These are phyloP conservation scores for Corylus heterophylla DNA, from an alignment of 306 rosid genomes.

Conservation along the genomic window DNA sequence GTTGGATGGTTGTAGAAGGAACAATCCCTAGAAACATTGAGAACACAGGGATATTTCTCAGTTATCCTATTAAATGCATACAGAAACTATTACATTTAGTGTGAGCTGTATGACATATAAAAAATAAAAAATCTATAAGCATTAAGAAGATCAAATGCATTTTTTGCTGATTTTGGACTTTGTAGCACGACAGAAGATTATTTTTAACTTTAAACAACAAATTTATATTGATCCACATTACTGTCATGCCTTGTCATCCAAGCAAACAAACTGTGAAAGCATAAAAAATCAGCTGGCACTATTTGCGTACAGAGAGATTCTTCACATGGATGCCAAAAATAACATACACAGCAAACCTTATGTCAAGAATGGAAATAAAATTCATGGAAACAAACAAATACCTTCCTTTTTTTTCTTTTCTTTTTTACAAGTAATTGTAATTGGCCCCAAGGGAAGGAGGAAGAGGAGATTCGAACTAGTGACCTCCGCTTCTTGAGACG, in stretches of 20 bases:
- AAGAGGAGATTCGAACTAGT: too few relatives aligned
- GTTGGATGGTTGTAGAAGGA: constrained; percentile 68
- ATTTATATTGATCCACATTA: not conserved
- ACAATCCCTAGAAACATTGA: constrained; percentile 64
- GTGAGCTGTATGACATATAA: not conserved
- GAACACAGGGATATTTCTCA: constrained; percentile 30
- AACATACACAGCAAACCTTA: not conserved
- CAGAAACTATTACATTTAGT: not conserved
- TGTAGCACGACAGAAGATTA: not conserved
- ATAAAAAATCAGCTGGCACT: not conserved
- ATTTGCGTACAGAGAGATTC: constrained; percentile 1
- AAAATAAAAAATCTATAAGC: not conserved
- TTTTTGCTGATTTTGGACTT: constrained; percentile 4
- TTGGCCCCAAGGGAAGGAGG: too few relatives aligned
- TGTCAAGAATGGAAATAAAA: too few relatives aligned
- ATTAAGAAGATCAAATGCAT: constrained; percentile 3
- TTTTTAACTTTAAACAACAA: not conserved
- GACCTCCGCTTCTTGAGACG: too few relatives aligned
- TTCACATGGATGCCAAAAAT: not conserved
- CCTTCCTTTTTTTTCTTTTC: not conserved
- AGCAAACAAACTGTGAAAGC: not conserved
- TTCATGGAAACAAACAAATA: too few relatives aligned
- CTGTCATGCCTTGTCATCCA: not conserved
- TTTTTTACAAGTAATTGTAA: too few relatives aligned
- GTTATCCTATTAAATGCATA: constrained; percentile 9